phyloP scores from a whole-genome alignment of 2,329 filamentous ascomycete genomes.

The Pezicula rhizophila region DNA sequence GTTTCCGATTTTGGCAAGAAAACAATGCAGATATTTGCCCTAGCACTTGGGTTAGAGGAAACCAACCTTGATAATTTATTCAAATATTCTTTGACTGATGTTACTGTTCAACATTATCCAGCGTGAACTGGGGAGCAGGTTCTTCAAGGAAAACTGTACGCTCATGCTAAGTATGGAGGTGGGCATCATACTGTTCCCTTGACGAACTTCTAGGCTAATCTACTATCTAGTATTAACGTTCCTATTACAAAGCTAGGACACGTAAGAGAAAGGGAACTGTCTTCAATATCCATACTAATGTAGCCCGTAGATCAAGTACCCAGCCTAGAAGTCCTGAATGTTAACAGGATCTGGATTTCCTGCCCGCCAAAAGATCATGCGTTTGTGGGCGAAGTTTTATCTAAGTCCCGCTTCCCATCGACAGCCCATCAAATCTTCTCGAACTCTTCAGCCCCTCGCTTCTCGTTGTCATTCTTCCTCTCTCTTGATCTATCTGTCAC shows the following conservation, averaged over 20 bases:
- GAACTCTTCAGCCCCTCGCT: slow-evolving; percentile 9
- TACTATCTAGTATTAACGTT: slow-evolving; percentile 32
- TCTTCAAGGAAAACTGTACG: slow-evolving; percentile 23
- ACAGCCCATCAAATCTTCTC: slow-evolving; percentile 35
- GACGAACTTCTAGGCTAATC: background rate
- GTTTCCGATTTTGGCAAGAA: slow-evolving; percentile 40
- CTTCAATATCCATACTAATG: background rate
- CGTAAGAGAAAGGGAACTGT: no score
- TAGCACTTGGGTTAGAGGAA: slow-evolving; percentile 45
- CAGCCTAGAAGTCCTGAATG: slow-evolving; percentile 38
- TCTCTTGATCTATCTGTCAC: slow-evolving; percentile 29
- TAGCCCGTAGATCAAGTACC: slow-evolving; percentile 26
- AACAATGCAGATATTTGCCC: slow-evolving; percentile 43
- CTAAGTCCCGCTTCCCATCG: slow-evolving; percentile 35
- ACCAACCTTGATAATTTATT: slow-evolving; percentile 45
- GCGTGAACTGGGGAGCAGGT: slow-evolving; percentile 19
- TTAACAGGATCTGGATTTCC: slow-evolving; percentile 33
- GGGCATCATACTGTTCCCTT: background rate
- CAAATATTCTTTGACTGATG: slow-evolving; percentile 36
- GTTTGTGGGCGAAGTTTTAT: slow-evolving; percentile 34
- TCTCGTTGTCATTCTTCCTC: slow-evolving; percentile 39
- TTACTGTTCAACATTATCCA: slow-evolving; percentile 33
- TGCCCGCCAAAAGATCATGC: slow-evolving; percentile 34
- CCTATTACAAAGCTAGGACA: slow-evolving; percentile 29
- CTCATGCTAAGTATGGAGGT: slow-evolving; percentile 34